Percentiles rank a stretch among this genome's conserved stretches.
Conservation (phyloP, 495 filamentous ascomycete species). For the Aspergillus hancockii region DNA sequence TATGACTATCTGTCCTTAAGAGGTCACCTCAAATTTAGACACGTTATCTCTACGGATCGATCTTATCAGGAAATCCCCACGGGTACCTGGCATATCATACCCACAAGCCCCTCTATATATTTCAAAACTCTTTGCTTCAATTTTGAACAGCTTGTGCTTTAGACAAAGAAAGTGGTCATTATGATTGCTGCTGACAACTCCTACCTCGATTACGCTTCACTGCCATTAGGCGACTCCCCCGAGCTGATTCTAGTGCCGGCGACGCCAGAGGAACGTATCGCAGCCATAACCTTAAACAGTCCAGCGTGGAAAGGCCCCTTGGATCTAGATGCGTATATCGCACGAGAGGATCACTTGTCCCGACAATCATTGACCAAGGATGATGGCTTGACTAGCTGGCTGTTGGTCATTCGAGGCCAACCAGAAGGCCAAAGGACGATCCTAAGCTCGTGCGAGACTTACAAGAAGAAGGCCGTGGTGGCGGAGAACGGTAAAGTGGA, state of each 20-base stretch:
- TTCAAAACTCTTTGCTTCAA: background rate
- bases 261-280: slow-evolving; percentile 61
- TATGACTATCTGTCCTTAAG: background rate
- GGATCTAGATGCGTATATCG: slow-evolving; percentile 67
- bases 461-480: slow-evolving; percentile 72
- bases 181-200: slow-evolving; percentile 40
- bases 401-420: slow-evolving; percentile 64
- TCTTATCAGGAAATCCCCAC: background rate
- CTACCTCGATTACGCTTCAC: slow-evolving; percentile 20
- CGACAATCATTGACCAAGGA: slow-evolving; percentile 67
- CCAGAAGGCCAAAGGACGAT: slow-evolving; percentile 58
- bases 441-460: slow-evolving; percentile 79
- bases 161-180: background rate
- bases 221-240: slow-evolving; percentile 61
- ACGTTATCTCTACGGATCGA: background rate
- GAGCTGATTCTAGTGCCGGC: slow-evolving; percentile 67
- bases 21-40: background rate
- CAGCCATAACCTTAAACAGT: slow-evolving; percentile 68
- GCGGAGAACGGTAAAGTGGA: slow-evolving; percentile 50
- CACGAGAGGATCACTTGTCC: slow-evolving; percentile 70
- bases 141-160: background rate
- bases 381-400: slow-evolving; percentile 84
- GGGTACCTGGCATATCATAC: background rate
- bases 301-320: slow-evolving; percentile 71
- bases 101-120: background rate